Percentiles rank a stretch among this genome's conserved stretches.
These are phyloP conservation scores for Populus simonii DNA, from an alignment of 345 rosid genomes.

Conservation along the genomic window DNA sequence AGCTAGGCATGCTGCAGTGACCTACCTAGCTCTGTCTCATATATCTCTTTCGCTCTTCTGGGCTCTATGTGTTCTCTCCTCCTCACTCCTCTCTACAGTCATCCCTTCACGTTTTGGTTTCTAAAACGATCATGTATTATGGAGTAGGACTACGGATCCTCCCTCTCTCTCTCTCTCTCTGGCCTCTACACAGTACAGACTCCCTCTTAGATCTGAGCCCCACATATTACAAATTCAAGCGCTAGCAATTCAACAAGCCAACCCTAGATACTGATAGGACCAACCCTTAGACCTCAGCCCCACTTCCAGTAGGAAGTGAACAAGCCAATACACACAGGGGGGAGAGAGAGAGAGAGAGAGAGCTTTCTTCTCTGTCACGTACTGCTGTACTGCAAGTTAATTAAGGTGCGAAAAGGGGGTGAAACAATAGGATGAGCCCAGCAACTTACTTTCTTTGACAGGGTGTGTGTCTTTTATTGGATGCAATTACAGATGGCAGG, in stretches of 20 bases:
- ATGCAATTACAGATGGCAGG: too few species aligned
- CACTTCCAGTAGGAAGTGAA: too few species aligned
- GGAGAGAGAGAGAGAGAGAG: background rate
- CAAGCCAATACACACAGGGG: background rate
- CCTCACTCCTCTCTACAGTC: conserved; percentile 7
- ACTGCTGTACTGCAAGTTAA: conserved; percentile 14
- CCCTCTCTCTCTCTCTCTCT: too few species aligned
- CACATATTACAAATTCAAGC: too few species aligned
- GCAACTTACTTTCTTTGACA: too few species aligned
- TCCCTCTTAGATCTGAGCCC: background rate
- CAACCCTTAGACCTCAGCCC: too few species aligned
- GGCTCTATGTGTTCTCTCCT: background rate
- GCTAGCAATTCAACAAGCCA: too few species aligned
- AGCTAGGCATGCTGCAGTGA: background rate
- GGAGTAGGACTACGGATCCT: too few species aligned
- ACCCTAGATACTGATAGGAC: too few species aligned
- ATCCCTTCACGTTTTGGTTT: background rate
- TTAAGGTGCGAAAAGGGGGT: conserved; percentile 5
- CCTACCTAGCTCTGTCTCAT: conserved; percentile 1
- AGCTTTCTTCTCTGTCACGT: conserved; percentile 7
- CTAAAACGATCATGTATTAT: too few species aligned
- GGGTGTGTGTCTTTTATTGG: too few species aligned
- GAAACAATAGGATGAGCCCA: conserved; percentile 20
- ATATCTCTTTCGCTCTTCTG: conserved; percentile 28
- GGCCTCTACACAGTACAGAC: too few species aligned